A percentile compares a stretch with the other conserved stretches of the same genome.
phyloP scores from a whole-genome alignment of 192 early-diverging fungal species.

The Rhizophagus sp. region DNA sequence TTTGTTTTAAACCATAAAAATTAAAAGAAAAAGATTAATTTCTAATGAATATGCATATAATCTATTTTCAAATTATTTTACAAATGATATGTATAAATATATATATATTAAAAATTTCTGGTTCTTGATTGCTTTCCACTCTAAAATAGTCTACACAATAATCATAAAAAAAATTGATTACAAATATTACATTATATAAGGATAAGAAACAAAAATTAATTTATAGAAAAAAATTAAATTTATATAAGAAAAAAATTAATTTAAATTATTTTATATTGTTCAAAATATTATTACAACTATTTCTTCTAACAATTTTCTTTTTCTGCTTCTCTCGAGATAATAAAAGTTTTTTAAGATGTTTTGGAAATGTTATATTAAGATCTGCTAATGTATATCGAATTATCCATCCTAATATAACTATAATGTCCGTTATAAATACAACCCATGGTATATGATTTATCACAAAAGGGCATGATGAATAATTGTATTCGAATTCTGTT shows the following conservation, averaged over 20 bases:
- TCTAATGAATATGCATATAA: too few relatives aligned
- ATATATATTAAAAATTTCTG: too few relatives aligned
- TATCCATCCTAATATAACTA: slow-evolving; percentile 1
- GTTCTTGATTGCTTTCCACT: too few relatives aligned
- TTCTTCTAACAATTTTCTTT: background rate
- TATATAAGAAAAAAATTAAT: too few relatives aligned
- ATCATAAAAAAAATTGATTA: too few relatives aligned
- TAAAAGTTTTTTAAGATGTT: background rate
- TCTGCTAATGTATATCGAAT: background rate
- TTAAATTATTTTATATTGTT: background rate
- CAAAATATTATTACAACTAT: background rate
- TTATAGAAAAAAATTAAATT: too few relatives aligned
- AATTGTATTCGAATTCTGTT: slow-evolving; percentile 24
- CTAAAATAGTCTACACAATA: too few relatives aligned
- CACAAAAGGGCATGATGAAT: slow-evolving; percentile 30
- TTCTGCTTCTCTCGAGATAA: background rate
- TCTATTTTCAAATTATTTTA: too few relatives aligned
- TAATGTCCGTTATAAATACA: slow-evolving; percentile 5
- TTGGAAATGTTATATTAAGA: background rate
- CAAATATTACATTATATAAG: background rate
- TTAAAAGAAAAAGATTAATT: too few relatives aligned
- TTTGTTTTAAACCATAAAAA: too few relatives aligned
- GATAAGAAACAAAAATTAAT: too few relatives aligned
- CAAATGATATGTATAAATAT: too few relatives aligned
- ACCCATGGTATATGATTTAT: slow-evolving; percentile 29